Evolutionary conservation across 768 basidiomycete genomes (phyloP).

Genomic region (Naganishia kalamii): DNA sequence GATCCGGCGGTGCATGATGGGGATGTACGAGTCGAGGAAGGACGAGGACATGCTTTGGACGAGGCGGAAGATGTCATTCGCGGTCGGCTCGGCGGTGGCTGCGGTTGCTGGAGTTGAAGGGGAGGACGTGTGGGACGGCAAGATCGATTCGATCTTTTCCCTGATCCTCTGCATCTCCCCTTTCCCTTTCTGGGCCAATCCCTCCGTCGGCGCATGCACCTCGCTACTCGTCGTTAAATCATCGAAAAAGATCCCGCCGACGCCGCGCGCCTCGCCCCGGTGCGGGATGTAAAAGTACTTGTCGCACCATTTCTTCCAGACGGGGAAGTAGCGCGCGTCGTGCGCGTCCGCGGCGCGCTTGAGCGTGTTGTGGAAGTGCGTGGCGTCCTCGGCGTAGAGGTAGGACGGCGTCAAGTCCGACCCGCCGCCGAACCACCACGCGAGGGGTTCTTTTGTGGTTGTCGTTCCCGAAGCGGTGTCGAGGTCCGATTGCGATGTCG

Average conservation of each 20-base stretch:
- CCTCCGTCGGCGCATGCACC: slow-evolving; percentile 28
- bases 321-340: slow-evolving; percentile 61
- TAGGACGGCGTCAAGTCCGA: slow-evolving; percentile 91
- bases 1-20: slow-evolving; percentile 64
- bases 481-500: slow-evolving; percentile 47
- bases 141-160: slow-evolving; percentile 1
- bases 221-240: slow-evolving; percentile 62
- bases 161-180: not conserved
- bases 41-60: slow-evolving; percentile 66
- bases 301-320: slow-evolving; percentile 94
- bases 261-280: slow-evolving; percentile 71
- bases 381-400: slow-evolving; percentile 76
- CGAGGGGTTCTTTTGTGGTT: slow-evolving; percentile 55
- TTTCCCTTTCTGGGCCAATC: not conserved
- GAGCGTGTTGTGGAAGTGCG: slow-evolving; percentile 75
- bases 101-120: slow-evolving; percentile 51
- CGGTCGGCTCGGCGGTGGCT: slow-evolving; percentile 29
- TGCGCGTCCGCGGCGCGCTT: slow-evolving; percentile 70
- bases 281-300: slow-evolving; percentile 93
- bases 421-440: slow-evolving; percentile 99
- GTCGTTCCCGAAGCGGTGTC: slow-evolving; percentile 44
- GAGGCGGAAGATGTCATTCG: slow-evolving; percentile 64
- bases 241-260: slow-evolving; percentile 96
- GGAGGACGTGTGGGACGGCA: slow-evolving; percentile 30
- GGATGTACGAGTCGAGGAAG: slow-evolving; percentile 84